phyloP scores from a whole-genome alignment of 306 rosid genomes.

The Citrullus mucosospermus region DNA sequence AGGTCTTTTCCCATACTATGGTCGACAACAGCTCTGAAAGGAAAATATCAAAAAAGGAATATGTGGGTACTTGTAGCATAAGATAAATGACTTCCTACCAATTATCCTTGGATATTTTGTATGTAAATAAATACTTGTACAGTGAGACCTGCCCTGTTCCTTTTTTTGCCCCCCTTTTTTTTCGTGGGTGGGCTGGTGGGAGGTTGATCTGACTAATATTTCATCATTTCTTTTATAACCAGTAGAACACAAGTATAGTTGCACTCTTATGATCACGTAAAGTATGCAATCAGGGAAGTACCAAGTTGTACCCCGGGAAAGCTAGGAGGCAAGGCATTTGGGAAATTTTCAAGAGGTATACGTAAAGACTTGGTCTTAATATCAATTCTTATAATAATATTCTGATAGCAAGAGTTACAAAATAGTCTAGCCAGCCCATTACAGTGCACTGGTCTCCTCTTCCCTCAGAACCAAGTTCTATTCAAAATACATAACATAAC shows the following conservation, averaged over 20 bases:
- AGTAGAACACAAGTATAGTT: neutral
- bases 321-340: neutral
- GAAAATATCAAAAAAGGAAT: neutral
- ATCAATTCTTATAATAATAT: no score
- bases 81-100: neutral
- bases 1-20: slow-evolving; percentile 83
- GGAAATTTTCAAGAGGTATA: neutral
- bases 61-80: neutral
- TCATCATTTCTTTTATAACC: no score
- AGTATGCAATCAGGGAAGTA: neutral
- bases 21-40: slow-evolving; percentile 89
- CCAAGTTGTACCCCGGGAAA: neutral
- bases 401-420: no score
- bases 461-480: no score
- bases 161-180: no score
- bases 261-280: neutral
- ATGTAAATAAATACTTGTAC: neutral
- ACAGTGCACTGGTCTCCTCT: no score
- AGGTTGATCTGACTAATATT: no score
- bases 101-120: neutral
- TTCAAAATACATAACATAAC: no score
- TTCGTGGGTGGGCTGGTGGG: no score
- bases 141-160: neutral
- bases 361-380: no score
- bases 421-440: no score